phyloP scores from a whole-genome alignment of 139 green algal species.

The Desmodesmus armatus region DNA sequence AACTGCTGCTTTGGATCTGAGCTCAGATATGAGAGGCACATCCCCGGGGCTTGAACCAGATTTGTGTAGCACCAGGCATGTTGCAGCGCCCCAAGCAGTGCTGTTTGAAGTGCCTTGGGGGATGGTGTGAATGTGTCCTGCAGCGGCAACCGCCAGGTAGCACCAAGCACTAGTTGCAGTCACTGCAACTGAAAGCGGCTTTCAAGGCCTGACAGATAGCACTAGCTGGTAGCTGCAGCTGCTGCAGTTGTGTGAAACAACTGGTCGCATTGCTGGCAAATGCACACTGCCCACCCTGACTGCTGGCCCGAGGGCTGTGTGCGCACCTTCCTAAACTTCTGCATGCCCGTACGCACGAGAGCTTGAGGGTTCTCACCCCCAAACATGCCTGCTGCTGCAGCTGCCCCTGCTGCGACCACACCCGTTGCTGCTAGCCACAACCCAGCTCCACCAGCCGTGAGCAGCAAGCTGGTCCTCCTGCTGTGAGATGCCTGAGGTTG shows the following conservation, averaged over 20 bases:
- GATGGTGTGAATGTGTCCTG: neutral
- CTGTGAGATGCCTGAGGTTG: too few species aligned
- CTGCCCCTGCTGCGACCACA: constrained; percentile 40
- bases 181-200: neutral
- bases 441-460: neutral
- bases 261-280: too few species aligned
- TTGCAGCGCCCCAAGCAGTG: neutral
- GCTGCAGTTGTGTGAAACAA: too few species aligned
- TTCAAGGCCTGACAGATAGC: too few species aligned
- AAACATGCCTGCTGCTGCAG: neutral
- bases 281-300: neutral
- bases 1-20: constrained; percentile 3
- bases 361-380: constrained; percentile 41
- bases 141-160: too few species aligned
- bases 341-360: constrained; percentile 57
- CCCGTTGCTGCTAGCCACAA: constrained; percentile 34
- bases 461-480: constrained; percentile 20
- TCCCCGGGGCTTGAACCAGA: too few species aligned
- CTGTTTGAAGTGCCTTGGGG: too few species aligned
- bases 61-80: neutral
- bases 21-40: neutral
- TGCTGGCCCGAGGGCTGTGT: neutral
- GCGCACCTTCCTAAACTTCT: constrained; percentile 56
- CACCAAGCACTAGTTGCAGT: too few species aligned
- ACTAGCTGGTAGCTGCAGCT: too few species aligned